These are phyloP conservation scores for Fistulinella staudtii DNA, from an alignment of 1,284 basidiomycete species.

Conservation along the genomic window DNA sequence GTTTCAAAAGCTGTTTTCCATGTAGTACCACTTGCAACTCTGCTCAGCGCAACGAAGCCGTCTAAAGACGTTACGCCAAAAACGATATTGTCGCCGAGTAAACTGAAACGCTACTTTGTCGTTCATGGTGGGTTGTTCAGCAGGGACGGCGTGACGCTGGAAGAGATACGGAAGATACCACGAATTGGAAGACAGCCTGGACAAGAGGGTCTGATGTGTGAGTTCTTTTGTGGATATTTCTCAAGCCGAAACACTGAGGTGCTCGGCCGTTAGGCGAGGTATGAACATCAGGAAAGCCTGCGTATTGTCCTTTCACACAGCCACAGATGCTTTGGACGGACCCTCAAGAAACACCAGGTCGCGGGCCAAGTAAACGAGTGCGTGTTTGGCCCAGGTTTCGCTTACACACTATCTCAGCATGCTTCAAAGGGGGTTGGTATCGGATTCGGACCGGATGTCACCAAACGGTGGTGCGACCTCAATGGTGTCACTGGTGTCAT, in stretches of 20 bases:
- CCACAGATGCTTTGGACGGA: conserved; percentile 85
- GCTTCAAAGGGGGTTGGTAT: conserved; percentile 86
- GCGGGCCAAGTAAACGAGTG: conserved; percentile 94
- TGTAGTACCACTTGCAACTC: conserved; percentile 85
- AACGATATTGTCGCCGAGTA: conserved; percentile 78
- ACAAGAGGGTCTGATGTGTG: conserved; percentile 93
- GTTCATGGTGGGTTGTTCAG: conserved; percentile 97
- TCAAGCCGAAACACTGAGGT: conserved; percentile 6
- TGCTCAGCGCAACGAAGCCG: conserved; percentile 71
- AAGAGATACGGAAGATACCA: conserved; percentile 87
- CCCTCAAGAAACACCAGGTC: conserved; percentile 86
- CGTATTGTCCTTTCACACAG: conserved; percentile 10
- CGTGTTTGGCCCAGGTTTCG: conserved; percentile 19
- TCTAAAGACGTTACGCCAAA: conserved; percentile 43
- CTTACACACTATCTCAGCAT: conserved; percentile 12
- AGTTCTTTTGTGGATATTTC: conserved; percentile 29
- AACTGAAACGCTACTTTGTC: conserved; percentile 89
- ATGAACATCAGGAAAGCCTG: conserved; percentile 13
- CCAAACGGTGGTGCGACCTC: conserved; percentile 80
- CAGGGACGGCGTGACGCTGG: conserved; percentile 89
- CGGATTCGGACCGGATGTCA: conserved; percentile 94
- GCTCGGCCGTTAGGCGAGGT: conserved; percentile 49
- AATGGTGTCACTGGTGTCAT: conserved; percentile 89
- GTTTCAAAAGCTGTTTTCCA: conserved; percentile 5
- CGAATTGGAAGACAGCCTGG: conserved; percentile 91